A percentile compares a stretch with the other conserved stretches of the same genome.
Evolutionary conservation across 768 basidiomycete species (phyloP).

Genomic region (Mrakia gelida): DNA sequence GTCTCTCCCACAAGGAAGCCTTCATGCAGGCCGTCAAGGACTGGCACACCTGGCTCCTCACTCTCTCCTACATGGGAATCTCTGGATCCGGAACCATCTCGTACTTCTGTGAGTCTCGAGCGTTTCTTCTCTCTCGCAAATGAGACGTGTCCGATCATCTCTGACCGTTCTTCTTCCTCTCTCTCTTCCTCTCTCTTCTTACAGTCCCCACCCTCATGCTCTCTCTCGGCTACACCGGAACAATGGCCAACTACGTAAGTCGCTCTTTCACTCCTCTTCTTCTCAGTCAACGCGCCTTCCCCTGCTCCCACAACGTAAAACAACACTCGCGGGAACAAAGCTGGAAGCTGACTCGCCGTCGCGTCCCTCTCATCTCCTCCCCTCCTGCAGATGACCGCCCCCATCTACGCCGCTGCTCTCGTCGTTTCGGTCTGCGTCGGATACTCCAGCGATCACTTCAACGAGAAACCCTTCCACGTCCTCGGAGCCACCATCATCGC

Average conservation of each 20-base stretch:
- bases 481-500: conserved; percentile 35
- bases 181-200: too few relatives aligned
- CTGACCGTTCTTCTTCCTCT: not conserved
- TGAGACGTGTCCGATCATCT: not conserved
- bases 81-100: conserved; percentile 15
- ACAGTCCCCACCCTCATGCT: conserved; percentile 8
- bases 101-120: not conserved
- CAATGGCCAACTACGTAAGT: conserved; percentile 7
- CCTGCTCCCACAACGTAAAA: too few relatives aligned
- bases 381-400: conserved; percentile 34
- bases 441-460: conserved; percentile 39
- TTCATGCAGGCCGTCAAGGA: conserved; percentile 40
- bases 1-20: conserved; percentile 38
- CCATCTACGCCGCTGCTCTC: conserved; percentile 42
- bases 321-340: too few relatives aligned
- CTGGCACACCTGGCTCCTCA: conserved; percentile 39
- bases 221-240: not conserved
- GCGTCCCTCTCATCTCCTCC: too few relatives aligned
- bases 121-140: not conserved
- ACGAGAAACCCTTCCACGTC: conserved; percentile 40
- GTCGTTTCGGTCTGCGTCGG: conserved; percentile 37
- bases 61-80: conserved; percentile 14
- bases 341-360: too few relatives aligned
- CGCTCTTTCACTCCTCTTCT: too few relatives aligned
- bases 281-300: too few relatives aligned